Percentiles rank a stretch among this genome's conserved stretches.
Evolutionary conservation across 768 basidiomycete species (phyloP).

Genomic region (Termitomyces sp.): DNA sequence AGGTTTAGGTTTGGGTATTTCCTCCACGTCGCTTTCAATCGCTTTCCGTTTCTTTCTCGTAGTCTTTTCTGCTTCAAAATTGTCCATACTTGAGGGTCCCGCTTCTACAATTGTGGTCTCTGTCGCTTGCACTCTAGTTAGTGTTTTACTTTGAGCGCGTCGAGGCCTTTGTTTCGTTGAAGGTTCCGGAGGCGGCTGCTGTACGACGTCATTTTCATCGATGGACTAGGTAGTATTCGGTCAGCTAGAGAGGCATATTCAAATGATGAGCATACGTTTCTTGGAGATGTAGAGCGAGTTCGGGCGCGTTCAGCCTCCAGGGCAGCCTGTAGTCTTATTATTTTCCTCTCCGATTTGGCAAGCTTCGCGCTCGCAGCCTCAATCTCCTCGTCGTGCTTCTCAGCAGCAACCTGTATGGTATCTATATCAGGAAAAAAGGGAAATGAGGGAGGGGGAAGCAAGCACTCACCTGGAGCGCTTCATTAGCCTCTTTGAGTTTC

Average conservation of each 20-base stretch:
- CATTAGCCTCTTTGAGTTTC: constrained; percentile 34
- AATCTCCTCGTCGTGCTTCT: constrained; percentile 28
- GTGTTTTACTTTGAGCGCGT: constrained; percentile 1
- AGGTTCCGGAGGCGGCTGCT: constrained; percentile 4
- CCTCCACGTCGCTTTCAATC: constrained; percentile 15
- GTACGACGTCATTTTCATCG: constrained; percentile 3
- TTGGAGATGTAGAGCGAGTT: constrained; percentile 22
- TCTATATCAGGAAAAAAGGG: not conserved
- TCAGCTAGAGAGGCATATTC: not conserved
- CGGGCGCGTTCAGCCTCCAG: constrained; percentile 33
- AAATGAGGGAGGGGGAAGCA: not conserved
- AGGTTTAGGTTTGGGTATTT: constrained; percentile 6
- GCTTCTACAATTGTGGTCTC: constrained; percentile 5
- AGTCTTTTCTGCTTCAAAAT: not conserved
- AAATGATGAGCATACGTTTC: constrained; percentile 11
- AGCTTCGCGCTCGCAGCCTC: constrained; percentile 28
- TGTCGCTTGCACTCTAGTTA: not conserved
- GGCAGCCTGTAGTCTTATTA: constrained; percentile 39
- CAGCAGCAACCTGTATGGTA: constrained; percentile 30
- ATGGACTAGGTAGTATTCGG: not conserved
- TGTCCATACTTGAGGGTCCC: constrained; percentile 5
- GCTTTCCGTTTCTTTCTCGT: constrained; percentile 6
- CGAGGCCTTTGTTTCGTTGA: constrained; percentile 6
- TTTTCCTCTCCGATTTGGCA: constrained; percentile 33
- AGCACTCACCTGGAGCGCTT: constrained; percentile 39